Percentiles rank a stretch among this genome's conserved stretches.
Evolutionary conservation across 208 protist genomes (phyloP).

Genomic region (Leishmania tropica): DNA sequence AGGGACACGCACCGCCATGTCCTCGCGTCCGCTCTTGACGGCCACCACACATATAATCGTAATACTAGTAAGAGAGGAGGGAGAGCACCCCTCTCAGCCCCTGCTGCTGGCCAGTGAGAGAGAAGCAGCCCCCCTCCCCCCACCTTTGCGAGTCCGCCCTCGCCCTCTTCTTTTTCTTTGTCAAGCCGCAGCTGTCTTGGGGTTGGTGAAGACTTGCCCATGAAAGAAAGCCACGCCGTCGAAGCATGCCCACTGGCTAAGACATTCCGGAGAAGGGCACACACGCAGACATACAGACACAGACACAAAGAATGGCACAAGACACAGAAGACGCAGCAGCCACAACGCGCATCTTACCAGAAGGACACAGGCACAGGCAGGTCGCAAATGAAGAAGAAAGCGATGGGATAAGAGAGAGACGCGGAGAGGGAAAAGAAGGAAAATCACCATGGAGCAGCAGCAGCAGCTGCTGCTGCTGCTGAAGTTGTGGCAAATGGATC

Average conservation of each 20-base stretch:
- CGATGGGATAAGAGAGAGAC: not conserved
- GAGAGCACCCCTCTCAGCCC: not conserved
- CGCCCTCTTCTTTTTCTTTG: not conserved
- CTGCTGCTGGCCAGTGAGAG: not conserved
- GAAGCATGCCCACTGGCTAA: not conserved
- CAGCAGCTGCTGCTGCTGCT: not conserved
- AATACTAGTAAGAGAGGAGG: not conserved
- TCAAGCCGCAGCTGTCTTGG: not conserved
- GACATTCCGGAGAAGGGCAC: not conserved
- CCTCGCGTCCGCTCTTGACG: not conserved
- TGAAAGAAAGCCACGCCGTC: not conserved
- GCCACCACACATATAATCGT: not conserved
- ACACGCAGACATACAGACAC: constrained; percentile 11
- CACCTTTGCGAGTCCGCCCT: not conserved
- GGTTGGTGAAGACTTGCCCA: not conserved
- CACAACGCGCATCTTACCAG: not conserved
- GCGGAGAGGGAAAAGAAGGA: not conserved
- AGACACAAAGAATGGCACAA: constrained; percentile 3
- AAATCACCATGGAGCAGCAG: not conserved
- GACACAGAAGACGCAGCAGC: not conserved
- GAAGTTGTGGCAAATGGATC: not conserved
- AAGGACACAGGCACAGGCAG: not conserved
- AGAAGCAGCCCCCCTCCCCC: not conserved
- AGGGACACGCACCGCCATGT: not conserved
- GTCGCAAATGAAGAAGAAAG: not conserved